Conservation (phyloP, 1,284 basidiomycete species). For the Apiotrichum veenhuisii region DNA sequence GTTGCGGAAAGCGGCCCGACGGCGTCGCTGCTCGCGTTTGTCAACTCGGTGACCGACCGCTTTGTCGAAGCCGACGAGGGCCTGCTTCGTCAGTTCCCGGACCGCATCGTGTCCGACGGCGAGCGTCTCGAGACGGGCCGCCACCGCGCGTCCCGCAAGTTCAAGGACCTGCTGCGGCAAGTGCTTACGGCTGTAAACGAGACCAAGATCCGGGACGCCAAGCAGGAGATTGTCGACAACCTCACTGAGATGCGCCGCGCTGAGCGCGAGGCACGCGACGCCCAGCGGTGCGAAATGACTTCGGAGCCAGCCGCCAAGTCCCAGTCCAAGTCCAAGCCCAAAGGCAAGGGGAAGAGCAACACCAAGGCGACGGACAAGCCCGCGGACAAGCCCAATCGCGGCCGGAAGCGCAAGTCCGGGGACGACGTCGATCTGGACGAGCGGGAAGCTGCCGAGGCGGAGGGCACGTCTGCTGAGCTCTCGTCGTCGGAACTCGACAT, state of each 20-base stretch:
- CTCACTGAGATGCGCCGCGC: no score
- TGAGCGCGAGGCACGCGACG: no score
- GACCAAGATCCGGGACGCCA: background rate
- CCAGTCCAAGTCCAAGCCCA: no score
- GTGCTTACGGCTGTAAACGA: background rate
- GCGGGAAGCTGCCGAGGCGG: no score
- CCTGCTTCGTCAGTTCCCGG: background rate
- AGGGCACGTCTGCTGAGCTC: no score
- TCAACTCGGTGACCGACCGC: background rate
- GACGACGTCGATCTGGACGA: no score
- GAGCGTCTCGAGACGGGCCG: background rate
- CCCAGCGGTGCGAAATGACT: no score
- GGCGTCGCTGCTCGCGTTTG: background rate
- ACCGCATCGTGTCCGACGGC: background rate
- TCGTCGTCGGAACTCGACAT: no score
- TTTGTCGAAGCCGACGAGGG: conserved; percentile 1
- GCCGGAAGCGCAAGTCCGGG: no score
- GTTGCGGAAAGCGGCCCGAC: background rate
- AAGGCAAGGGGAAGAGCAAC: no score
- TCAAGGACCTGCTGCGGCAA: background rate
- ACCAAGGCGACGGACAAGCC: no score
- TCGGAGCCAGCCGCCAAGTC: background rate
- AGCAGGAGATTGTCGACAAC: background rate
- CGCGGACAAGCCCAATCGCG: no score
- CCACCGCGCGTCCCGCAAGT: background rate